Evolutionary conservation across 371 early-diverging fungal species (phyloP).

Genomic region (Mucor plumbeus): DNA sequence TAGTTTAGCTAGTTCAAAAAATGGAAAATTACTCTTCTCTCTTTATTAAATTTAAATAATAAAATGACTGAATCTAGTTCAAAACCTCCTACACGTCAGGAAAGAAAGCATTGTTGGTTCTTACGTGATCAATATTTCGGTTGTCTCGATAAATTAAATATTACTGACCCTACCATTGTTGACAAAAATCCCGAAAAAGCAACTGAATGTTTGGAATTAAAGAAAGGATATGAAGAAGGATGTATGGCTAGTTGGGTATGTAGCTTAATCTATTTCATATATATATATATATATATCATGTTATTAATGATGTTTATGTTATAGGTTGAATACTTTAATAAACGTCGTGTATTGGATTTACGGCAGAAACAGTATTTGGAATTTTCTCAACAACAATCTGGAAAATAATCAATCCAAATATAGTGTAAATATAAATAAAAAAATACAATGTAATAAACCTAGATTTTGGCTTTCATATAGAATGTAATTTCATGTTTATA

Average conservation of each 20-base stretch:
- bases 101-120: slow-evolving; percentile 64
- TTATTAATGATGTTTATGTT: not conserved
- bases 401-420: slow-evolving; percentile 5
- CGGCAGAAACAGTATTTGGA: slow-evolving; percentile 54
- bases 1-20: not conserved
- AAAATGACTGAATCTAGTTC: slow-evolving; percentile 16
- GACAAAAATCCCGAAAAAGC: slow-evolving; percentile 54
- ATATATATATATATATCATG: not conserved
- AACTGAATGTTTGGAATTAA: slow-evolving; percentile 45
- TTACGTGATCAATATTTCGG: slow-evolving; percentile 61
- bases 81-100: slow-evolving; percentile 57
- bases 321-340: slow-evolving; percentile 59
- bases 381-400: slow-evolving; percentile 47
- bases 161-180: slow-evolving; percentile 53
- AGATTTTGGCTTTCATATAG: not conserved
- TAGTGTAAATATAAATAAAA: not conserved
- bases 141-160: slow-evolving; percentile 55
- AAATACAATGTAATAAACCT: not conserved
- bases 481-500: not conserved
- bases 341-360: slow-evolving; percentile 53
- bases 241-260: slow-evolving; percentile 62
- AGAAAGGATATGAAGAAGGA: slow-evolving; percentile 51
- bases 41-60: slow-evolving; percentile 1
- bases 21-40: slow-evolving; percentile 5
- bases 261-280: not conserved